Conservation (phyloP, 2,329 filamentous ascomycete species). For the Fonsecaea pedrosoi region DNA sequence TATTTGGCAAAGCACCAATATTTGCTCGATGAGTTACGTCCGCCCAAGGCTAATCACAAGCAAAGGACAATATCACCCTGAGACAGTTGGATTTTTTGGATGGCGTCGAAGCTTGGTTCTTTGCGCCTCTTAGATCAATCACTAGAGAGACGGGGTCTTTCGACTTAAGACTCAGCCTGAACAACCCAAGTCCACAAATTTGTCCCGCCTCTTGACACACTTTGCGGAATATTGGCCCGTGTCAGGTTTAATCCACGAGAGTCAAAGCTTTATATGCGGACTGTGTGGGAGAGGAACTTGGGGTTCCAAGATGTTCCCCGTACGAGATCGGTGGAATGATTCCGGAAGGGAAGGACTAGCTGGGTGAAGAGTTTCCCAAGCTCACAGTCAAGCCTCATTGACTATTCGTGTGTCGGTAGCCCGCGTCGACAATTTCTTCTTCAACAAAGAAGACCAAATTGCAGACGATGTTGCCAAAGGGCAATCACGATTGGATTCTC, state of each 20-base stretch:
- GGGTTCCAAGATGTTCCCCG: conserved; percentile 1
- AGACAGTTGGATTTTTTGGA: conserved; percentile 10
- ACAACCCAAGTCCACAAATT: conserved; percentile 8
- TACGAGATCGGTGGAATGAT: conserved; percentile 3
- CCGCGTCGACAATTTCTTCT: conserved; percentile 26
- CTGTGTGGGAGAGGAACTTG: background rate
- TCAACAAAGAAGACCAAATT: conserved; percentile 34
- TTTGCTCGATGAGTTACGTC: conserved; percentile 22
- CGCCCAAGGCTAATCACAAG: conserved; percentile 23
- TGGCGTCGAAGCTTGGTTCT: background rate
- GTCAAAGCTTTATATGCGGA: background rate
- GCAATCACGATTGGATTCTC: conserved; percentile 11
- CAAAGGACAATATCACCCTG: conserved; percentile 34
- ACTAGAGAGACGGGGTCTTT: background rate
- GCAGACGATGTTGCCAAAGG: conserved; percentile 7
- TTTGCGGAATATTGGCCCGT: background rate
- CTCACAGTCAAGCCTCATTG: conserved; percentile 12
- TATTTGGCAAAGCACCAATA: conserved; percentile 9
- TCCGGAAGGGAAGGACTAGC: background rate
- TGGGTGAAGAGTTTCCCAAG: background rate
- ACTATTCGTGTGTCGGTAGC: conserved; percentile 2
- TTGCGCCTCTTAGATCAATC: conserved; percentile 4
- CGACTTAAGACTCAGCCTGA: background rate
- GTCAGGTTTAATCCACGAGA: background rate
- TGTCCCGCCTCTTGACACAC: conserved; percentile 22